These are phyloP conservation scores for Aulographum hederae DNA, from an alignment of 2,329 filamentous ascomycete species.

Conservation along the genomic window DNA sequence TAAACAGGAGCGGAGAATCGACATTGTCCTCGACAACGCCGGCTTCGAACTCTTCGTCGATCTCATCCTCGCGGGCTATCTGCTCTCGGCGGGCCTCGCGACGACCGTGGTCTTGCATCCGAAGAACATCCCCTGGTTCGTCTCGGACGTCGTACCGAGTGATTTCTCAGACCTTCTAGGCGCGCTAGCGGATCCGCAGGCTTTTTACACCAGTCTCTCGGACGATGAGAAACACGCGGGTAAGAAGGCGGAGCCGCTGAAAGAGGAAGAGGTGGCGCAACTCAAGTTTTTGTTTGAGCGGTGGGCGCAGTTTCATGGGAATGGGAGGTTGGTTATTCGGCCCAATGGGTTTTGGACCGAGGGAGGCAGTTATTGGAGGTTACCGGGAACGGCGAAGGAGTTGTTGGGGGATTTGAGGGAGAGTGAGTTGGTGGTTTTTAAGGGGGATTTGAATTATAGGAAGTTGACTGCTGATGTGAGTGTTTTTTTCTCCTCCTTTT, in stretches of 20 bases:
- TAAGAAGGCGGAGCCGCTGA: conserved; percentile 42
- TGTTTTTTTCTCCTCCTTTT: background rate
- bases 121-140: conserved; percentile 95
- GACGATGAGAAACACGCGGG: conserved; percentile 41
- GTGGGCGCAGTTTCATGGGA: conserved; percentile 63
- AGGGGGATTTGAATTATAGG: conserved; percentile 91
- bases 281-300: conserved; percentile 63
- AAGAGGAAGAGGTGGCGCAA: conserved; percentile 46
- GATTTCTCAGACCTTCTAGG: conserved; percentile 74
- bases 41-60: conserved; percentile 97
- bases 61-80: conserved; percentile 75
- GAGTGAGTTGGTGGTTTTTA: conserved; percentile 84
- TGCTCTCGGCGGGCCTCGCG: conserved; percentile 68
- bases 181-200: conserved; percentile 57
- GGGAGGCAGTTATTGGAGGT: conserved; percentile 70
- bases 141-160: conserved; percentile 76
- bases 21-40: conserved; percentile 92
- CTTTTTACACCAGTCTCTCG: conserved; percentile 60
- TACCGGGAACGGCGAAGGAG: conserved; percentile 49
- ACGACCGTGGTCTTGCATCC: conserved; percentile 79
- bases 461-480: conserved; percentile 80
- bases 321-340: conserved; percentile 67
- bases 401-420: conserved; percentile 62
- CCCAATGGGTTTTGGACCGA: conserved; percentile 87
- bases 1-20: conserved; percentile 53